Evolutionary conservation across 140 eudicot genomes (phyloP).

Genomic region (Stevia rebaudiana): DNA sequence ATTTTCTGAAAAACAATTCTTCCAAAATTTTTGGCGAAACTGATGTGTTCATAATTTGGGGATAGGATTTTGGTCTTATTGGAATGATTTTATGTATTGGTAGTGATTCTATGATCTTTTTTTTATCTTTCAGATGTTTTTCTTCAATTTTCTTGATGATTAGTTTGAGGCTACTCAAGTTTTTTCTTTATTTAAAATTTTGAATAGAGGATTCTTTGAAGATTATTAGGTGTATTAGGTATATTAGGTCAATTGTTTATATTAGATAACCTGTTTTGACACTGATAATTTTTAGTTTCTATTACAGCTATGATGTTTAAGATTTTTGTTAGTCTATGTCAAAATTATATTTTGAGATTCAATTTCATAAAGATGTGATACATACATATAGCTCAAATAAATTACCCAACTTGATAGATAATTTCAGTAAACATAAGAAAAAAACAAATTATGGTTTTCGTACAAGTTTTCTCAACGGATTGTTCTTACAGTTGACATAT

Average conservation of each 20-base stretch:
- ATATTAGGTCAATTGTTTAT: background rate
- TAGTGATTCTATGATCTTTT: background rate
- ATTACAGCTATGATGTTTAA: background rate
- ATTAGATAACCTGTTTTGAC: background rate
- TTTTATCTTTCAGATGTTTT: background rate
- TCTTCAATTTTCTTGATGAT: conserved; percentile 7
- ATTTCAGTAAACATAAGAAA: background rate
- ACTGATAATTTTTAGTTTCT: background rate
- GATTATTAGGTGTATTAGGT: background rate
- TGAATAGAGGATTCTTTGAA: conserved; percentile 12
- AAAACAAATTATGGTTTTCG: background rate
- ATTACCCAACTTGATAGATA: background rate
- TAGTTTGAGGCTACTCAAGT: background rate
- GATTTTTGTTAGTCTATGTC: background rate
- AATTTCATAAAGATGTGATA: background rate
- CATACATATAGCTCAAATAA: background rate
- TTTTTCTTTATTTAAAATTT: background rate
- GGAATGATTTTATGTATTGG: background rate
- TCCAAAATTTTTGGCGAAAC: conserved; percentile 20
- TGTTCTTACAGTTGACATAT: conserved; percentile 22
- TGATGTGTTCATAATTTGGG: conserved; percentile 14
- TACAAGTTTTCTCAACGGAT: background rate
- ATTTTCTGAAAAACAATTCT: background rate
- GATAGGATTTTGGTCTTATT: conserved; percentile 2
- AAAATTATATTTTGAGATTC: background rate